phyloP scores from a whole-genome alignment of 169 alveolate genomes.

The Perkinsus olseni region DNA sequence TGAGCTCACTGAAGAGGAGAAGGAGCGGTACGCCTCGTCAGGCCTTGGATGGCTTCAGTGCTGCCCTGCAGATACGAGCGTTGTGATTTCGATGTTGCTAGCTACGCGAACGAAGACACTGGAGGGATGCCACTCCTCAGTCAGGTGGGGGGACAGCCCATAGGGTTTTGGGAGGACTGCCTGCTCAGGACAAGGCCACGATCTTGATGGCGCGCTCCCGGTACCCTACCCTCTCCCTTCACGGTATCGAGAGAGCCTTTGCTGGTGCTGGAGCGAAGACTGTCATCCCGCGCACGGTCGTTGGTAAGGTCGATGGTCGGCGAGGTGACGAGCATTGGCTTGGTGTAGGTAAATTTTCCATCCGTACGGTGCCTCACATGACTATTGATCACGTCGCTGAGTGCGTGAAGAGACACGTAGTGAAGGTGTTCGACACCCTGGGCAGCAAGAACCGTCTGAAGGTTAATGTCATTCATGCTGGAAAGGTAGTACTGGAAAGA shows the following conservation, averaged over 20 bases:
- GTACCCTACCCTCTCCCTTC: neutral
- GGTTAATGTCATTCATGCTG: neutral
- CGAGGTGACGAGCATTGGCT: neutral
- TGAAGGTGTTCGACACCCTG: neutral
- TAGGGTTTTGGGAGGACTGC: neutral
- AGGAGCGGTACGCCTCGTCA: neutral
- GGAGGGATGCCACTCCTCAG: neutral
- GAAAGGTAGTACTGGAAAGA: neutral
- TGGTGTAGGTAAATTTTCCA: neutral
- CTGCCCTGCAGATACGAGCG: neutral
- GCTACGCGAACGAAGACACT: neutral
- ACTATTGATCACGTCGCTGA: neutral
- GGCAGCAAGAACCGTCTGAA: neutral
- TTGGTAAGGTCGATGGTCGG: neutral
- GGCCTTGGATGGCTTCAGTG: neutral
- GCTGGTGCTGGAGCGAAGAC: neutral
- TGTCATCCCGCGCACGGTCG: constrained; percentile 2
- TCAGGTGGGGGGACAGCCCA: neutral
- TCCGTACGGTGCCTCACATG: neutral
- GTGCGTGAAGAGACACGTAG: neutral
- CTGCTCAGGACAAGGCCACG: neutral
- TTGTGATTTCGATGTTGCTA: neutral
- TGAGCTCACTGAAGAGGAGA: neutral
- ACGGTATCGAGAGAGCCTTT: constrained; percentile 2
- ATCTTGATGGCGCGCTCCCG: neutral